Evolutionary conservation across 306 rosid species (phyloP).

Genomic region (Biancaea sappan): DNA sequence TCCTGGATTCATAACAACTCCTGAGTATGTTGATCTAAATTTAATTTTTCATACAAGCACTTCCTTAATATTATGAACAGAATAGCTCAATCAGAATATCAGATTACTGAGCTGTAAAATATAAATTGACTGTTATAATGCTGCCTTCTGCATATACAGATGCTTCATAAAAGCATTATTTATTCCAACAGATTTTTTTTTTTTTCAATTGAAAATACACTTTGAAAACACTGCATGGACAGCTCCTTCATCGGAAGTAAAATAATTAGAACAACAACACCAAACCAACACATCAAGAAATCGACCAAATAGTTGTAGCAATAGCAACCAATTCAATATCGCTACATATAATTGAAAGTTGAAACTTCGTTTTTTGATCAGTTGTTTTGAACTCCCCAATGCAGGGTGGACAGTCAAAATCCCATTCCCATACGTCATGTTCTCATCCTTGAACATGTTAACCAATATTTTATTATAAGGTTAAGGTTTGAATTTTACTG

Average conservation of each 20-base stretch:
- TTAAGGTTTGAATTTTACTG: not conserved
- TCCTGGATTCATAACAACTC: constrained; percentile 43
- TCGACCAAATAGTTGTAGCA: not conserved
- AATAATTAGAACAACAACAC: not conserved
- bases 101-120: not conserved
- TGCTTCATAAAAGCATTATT: not conserved
- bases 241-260: not conserved
- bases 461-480: not conserved
- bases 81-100: not conserved
- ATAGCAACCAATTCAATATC: constrained; percentile 1
- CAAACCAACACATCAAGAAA: not conserved
- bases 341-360: not conserved
- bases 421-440: not conserved
- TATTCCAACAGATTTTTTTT: not conserved
- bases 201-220: not conserved
- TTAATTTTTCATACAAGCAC: not conserved
- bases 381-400: not conserved
- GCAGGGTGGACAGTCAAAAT: not conserved
- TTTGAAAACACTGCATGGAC: not conserved
- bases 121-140: not conserved
- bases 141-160: not conserved
- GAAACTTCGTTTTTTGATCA: not conserved
- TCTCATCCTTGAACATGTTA: not conserved
- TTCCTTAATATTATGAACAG: constrained; percentile 17
- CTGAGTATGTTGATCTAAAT: not conserved